Evolutionary conservation across 345 rosid genomes (phyloP), one percentile per base, ranked within the genome.

Genomic region (Moricandia moricandioides): DNA sequence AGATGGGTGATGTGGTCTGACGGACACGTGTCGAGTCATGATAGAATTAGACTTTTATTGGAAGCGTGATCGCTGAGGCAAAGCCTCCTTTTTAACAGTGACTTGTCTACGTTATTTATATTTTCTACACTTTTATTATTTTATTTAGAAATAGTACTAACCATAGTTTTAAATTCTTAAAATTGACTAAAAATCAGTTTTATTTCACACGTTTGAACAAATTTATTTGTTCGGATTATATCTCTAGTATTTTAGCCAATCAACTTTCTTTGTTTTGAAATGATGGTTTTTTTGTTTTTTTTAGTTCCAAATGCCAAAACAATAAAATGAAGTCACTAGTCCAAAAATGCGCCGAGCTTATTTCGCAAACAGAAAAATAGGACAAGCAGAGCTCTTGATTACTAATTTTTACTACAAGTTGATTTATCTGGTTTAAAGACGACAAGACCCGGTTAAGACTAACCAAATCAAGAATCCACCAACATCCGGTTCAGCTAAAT

Each of bases 41-140:
- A 24, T 60, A 67, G 73, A 37, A 7, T 30, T 29, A 21, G 11
- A 61, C 60, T 37, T 65, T 7, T 61, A 69, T 54, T 54, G 69
- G 69, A 78, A n/a, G 61, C 81, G 77, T 72, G 77, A 14, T 66
- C 51, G 63, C 73, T 67, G 69, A 27, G 40, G 68, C 64, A 49
- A 57, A 72, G 49, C 68, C 57, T 67, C 57, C 72, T 65, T 65
- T 71, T 49, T 30, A 66, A 78, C 73, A 78, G 69, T 78, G 69
- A 35, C 77, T 72, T 72, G 65, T 72, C 81, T 39, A 70, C 34
- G 33, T 75, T 75, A 16, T 51, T 26, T 34, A 51, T 33, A 34
- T 24, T 67, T 51, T 34, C 8, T 18, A 66, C 57, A 49, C 49
- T 74, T 66, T 4, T 18, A 30, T 8, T 7, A 17, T 66, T 65